phyloP scores from a whole-genome alignment of 805 yeast genomes.

The Wickerhamomyces alni region DNA sequence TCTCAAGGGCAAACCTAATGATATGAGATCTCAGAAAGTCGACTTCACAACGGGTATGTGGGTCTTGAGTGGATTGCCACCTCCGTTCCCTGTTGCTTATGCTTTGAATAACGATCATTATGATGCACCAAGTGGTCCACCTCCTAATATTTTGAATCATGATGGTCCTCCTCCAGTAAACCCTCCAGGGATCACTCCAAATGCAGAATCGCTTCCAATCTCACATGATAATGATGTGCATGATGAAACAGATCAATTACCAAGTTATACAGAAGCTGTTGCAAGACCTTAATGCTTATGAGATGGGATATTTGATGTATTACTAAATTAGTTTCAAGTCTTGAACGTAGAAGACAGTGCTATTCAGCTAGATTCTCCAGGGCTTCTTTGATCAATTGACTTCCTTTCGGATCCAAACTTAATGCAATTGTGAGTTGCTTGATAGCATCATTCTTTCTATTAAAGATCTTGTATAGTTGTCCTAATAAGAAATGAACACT shows the following conservation, averaged over 20 bases:
- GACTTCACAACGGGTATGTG: neutral
- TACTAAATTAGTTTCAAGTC: no score
- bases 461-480: conserved; percentile 71
- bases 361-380: conserved; percentile 42
- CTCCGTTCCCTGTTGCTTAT: neutral
- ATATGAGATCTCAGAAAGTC: neutral
- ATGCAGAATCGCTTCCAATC: neutral
- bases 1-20: conserved; percentile 8
- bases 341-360: no score
- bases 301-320: no score
- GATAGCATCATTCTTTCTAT: conserved; percentile 71
- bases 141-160: neutral
- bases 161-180: neutral
- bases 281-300: no score
- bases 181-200: neutral
- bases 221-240: neutral
- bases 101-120: neutral
- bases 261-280: conserved; percentile 7
- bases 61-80: conserved; percentile 2
- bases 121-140: neutral
- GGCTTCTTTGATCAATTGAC: conserved; percentile 79
- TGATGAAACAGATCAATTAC: conserved; percentile 4
- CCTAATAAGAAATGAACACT: conserved; percentile 88
- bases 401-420: conserved; percentile 89
- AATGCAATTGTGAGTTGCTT: conserved; percentile 83